A percentile compares a stretch with the other conserved stretches of the same genome.
Conservation (phyloP, 345 rosid species). For the Gossypium australe region DNA sequence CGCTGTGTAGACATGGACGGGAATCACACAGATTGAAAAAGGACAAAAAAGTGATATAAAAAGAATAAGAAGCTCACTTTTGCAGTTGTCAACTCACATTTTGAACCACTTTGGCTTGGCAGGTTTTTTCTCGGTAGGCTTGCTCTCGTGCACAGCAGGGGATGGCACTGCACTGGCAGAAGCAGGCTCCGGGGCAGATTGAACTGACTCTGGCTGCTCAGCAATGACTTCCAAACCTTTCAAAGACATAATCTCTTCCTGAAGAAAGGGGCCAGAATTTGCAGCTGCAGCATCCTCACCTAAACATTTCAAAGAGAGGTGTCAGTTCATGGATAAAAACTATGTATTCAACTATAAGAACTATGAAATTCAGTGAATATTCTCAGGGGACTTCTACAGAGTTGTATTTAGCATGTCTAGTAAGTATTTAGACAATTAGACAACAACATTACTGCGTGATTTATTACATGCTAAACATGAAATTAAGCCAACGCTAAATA, state of each 20-base stretch:
- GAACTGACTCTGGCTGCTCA: slow-evolving; percentile 36
- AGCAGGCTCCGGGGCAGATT: slow-evolving; percentile 40
- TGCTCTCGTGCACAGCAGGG: slow-evolving; percentile 41
- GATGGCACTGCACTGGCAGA: slow-evolving; percentile 24
- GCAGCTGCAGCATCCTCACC: slow-evolving; percentile 39
- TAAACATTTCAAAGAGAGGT: slow-evolving; percentile 18
- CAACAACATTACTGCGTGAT: neutral
- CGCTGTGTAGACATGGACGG: neutral
- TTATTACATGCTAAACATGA: neutral
- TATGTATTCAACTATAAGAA: neutral
- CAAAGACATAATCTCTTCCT: slow-evolving; percentile 68
- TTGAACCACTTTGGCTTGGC: slow-evolving; percentile 94
- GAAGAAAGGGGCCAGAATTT: slow-evolving; percentile 48
- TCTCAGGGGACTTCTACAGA: neutral
- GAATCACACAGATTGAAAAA: neutral
- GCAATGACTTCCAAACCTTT: slow-evolving; percentile 53
- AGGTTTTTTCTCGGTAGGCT: slow-evolving; percentile 55
- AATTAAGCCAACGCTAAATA: neutral
- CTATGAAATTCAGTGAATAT: neutral
- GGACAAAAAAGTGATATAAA: neutral
- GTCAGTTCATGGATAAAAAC: no score
- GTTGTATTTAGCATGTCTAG: neutral
- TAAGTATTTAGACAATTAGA: neutral
- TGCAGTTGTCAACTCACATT: slow-evolving; percentile 39
- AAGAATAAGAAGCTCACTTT: slow-evolving; percentile 3